Conservation (phyloP, 108 stramenopile genomes). For the Discostella pseudostelligera region DNA sequence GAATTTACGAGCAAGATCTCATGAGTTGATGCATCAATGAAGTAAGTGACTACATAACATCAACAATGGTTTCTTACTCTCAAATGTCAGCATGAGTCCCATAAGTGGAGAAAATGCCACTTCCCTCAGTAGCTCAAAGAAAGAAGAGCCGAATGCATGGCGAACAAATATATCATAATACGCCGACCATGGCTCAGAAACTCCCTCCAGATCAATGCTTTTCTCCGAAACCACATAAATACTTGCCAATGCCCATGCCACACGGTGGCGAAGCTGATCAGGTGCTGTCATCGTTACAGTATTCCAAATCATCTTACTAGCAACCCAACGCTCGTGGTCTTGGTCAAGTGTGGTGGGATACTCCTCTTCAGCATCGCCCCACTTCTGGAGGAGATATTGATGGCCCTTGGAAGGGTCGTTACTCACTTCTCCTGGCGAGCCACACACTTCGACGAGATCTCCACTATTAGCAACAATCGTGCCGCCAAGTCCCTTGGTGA, state of each 20-base stretch:
- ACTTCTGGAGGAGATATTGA: conserved; percentile 34
- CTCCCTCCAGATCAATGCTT: conserved; percentile 13
- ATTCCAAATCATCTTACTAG: conserved; percentile 34
- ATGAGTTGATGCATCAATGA: conserved; percentile 23
- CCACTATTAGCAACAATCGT: conserved; percentile 19
- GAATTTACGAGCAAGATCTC: too few relatives aligned
- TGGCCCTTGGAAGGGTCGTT: conserved; percentile 25
- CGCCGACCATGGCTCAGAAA: conserved; percentile 27
- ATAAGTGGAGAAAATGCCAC: conserved; percentile 42
- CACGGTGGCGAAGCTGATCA: conserved; percentile 56
- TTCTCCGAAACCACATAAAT: conserved; percentile 40
- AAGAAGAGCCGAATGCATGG: conserved; percentile 48
- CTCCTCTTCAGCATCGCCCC: conserved; percentile 31
- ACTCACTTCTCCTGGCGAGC: conserved; percentile 40
- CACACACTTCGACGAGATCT: conserved; percentile 37
- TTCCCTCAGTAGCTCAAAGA: conserved; percentile 36
- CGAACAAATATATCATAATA: conserved; percentile 55
- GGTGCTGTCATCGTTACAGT: conserved; percentile 26
- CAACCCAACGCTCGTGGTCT: conserved; percentile 33
- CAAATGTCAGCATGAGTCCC: conserved; percentile 41
- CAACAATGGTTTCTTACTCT: conserved; percentile 3
- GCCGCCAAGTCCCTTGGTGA: conserved; percentile 15
- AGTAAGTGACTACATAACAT: not conserved
- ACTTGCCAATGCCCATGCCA: conserved; percentile 50
- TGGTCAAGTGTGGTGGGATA: conserved; percentile 29